Conservation (phyloP, 2,329 filamentous ascomycete genomes). For the Corinectria fuckeliana region DNA sequence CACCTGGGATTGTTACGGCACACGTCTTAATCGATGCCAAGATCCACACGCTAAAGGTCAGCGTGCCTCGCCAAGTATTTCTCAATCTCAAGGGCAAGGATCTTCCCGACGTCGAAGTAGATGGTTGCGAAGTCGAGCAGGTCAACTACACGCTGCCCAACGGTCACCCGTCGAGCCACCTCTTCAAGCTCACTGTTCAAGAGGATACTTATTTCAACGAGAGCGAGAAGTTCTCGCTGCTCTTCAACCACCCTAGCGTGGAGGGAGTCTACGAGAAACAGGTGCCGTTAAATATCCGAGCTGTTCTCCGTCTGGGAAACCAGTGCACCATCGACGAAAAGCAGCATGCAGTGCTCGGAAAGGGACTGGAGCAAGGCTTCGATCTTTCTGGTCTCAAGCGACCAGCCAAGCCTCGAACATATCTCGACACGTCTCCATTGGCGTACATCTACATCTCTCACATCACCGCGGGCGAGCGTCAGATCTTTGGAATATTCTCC, state of each 20-base stretch:
- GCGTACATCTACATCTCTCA: constrained; percentile 94
- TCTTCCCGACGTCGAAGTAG: constrained; percentile 85
- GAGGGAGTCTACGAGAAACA: constrained; percentile 98
- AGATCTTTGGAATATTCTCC: constrained; percentile 94
- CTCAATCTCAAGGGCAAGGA: constrained; percentile 89
- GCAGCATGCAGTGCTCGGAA: constrained; percentile 89
- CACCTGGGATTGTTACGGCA: constrained; percentile 83
- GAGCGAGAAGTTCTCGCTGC: constrained; percentile 77
- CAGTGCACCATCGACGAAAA: constrained; percentile 91
- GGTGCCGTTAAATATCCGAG: constrained; percentile 84
- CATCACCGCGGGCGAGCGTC: constrained; percentile 85
- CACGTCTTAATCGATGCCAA: constrained; percentile 94
- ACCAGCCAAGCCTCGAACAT: constrained; percentile 68
- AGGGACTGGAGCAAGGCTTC: constrained; percentile 92
- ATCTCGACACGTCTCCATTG: constrained; percentile 76
- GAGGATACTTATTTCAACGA: constrained; percentile 89
- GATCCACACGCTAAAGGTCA: constrained; percentile 85
- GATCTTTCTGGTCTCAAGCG: constrained; percentile 79
- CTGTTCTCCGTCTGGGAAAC: constrained; percentile 88
- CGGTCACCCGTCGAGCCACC: constrained; percentile 88
- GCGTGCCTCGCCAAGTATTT: constrained; percentile 88
- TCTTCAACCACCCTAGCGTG: constrained; percentile 92
- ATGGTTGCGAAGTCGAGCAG: constrained; percentile 88
- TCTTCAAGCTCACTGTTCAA: constrained; percentile 91
- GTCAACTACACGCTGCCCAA: constrained; percentile 94